A percentile compares a stretch with the other conserved stretches of the same genome.
These are phyloP conservation scores for Endogone sp. DNA, from an alignment of 192 early-diverging fungal species.

Conservation along the genomic window DNA sequence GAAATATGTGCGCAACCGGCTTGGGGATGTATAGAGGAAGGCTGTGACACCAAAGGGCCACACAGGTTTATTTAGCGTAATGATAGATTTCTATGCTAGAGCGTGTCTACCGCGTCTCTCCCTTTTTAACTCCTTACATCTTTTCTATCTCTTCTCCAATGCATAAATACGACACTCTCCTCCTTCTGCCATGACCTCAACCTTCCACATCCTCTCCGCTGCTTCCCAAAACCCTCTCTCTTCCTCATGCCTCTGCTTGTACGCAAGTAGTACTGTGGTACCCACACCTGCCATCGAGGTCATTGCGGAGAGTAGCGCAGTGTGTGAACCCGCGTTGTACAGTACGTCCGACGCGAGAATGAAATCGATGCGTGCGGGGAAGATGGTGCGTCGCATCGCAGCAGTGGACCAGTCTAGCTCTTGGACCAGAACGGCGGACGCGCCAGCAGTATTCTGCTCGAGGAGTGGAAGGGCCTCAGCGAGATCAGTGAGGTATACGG, in stretches of 20 bases:
- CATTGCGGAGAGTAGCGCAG: neutral
- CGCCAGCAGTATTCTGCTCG: neutral
- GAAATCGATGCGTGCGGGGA: neutral
- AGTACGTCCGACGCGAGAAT: neutral
- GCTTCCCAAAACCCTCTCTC: neutral
- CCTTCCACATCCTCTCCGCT: neutral
- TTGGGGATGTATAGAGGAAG: no score
- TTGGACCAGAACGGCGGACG: neutral
- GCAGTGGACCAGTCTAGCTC: neutral
- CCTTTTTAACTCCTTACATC: neutral
- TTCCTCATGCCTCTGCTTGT: slow-evolving; percentile 1
- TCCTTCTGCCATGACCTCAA: neutral
- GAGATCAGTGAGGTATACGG: neutral
- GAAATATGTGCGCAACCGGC: no score
- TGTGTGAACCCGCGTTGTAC: neutral
- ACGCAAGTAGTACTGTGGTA: neutral
- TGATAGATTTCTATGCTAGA: neutral
- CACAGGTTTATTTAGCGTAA: no score
- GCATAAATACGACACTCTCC: neutral
- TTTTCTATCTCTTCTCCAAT: neutral
- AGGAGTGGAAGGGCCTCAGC: neutral
- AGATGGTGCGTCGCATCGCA: neutral
- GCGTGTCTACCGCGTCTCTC: neutral
- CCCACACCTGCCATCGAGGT: neutral
- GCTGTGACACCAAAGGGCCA: no score